Percentiles rank a stretch among this genome's conserved stretches.
phyloP scores from a whole-genome alignment of 805 yeast genomes.

The Kuraishia cidri region DNA sequence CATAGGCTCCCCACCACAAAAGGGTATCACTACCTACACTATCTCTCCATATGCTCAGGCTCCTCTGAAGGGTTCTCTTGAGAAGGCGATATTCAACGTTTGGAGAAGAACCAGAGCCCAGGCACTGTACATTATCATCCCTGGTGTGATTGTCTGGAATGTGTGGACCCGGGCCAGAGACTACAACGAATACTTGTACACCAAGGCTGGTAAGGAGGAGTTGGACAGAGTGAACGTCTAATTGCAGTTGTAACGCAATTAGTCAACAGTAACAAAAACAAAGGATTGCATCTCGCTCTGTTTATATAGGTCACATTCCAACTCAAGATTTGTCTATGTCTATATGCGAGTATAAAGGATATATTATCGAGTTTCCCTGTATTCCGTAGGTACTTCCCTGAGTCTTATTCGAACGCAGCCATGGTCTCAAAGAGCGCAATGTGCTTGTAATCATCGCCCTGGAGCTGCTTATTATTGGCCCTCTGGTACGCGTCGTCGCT shows the following conservation, averaged over 20 bases:
- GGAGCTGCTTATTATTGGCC: conserved; percentile 6
- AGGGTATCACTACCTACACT: conserved; percentile 78
- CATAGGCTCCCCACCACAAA: conserved; percentile 65
- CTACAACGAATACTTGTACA: conserved; percentile 89
- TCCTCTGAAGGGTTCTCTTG: conserved; percentile 80
- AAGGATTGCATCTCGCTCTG: too few species aligned
- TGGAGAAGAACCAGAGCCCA: conserved; percentile 92
- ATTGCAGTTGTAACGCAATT: too few species aligned
- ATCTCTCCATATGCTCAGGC: conserved; percentile 91
- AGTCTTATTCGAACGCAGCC: too few species aligned
- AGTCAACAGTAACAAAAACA: too few species aligned
- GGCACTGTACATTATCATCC: conserved; percentile 66
- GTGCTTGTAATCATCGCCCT: conserved; percentile 9
- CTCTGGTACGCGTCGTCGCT: conserved; percentile 29
- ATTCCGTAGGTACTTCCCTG: too few species aligned
- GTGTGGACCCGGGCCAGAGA: conserved; percentile 84
- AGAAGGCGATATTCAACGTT: conserved; percentile 84
- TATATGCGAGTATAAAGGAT: too few species aligned
- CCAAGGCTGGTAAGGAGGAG: conserved; percentile 97
- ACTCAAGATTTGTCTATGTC: too few species aligned
- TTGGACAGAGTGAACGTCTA: conserved; percentile 52
- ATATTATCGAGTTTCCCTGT: too few species aligned
- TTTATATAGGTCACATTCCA: too few species aligned
- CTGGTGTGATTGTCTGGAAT: conserved; percentile 75
- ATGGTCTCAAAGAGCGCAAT: conserved; percentile 26